Evolutionary conservation across 2,329 filamentous ascomycete genomes (phyloP), one percentile per base, ranked within the genome.

Genomic region (Pseudocercospora musae): DNA sequence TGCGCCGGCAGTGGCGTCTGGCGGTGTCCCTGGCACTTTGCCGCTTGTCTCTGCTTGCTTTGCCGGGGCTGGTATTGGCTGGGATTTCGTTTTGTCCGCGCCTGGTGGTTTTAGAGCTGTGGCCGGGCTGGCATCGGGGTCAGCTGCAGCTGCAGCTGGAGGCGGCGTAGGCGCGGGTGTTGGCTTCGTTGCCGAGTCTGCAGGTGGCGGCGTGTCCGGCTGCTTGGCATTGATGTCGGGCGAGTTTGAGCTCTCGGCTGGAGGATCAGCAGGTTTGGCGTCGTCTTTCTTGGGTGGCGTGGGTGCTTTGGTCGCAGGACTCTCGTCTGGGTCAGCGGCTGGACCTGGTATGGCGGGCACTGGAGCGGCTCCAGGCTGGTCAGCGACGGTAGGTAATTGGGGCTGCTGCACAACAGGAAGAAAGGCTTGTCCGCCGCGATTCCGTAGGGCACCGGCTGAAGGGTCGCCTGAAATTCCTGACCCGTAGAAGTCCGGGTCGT

Each of bases 401-500:
- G 64, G 56, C 23, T 60, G 55, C 3, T 60, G 55, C 3, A 44
- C 57, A 37, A 53, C 57, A 44, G 64, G 50, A 8, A 63, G 49
- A 2, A 57, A 55, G 20, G 70, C 58, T 44, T 66, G 67, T 1
- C 52, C 66, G 7, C 64, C 27, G 33, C 68, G 59, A 31, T 59
- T 60, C 55, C 70, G 60, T 21, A 73, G 60, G 7, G 64, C 67
- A 29, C 67, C 69, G n/a, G 64, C 69, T 50, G 66, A 63, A 23
- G 55, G 60, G 42, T 73, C 72, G 4, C 59, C 63, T 20, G 66
- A 60, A 27, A 64, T 66, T 3, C 69, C 68, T 2, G 72, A 72
- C 5, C 72, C 71, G 57, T 78, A 78, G 66, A 74, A 74, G 62
- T 78, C 76, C 11, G 76, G 76, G 63, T 78, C 76, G 57, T 78